A percentile compares a stretch with the other conserved stretches of the same genome.
phyloP scores from a whole-genome alignment of 768 basidiomycete species.

The Amanita brunnescens region DNA sequence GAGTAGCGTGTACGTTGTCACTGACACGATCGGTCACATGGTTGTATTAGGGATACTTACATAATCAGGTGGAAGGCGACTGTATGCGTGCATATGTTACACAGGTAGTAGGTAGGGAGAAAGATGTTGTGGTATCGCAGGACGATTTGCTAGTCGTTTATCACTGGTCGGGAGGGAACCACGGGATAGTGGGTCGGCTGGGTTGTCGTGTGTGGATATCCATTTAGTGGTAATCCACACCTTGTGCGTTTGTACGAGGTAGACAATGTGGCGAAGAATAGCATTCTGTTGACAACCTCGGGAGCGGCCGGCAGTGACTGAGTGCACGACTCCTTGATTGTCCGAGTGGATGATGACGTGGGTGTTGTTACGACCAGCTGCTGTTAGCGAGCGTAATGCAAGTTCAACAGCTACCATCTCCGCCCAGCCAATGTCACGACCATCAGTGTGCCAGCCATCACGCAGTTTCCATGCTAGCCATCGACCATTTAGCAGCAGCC shows the following conservation, averaged over 20 bases:
- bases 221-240: slow-evolving; percentile 20
- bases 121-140: background rate
- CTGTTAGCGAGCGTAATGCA: slow-evolving; percentile 19
- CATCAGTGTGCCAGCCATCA: slow-evolving; percentile 17
- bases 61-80: no score
- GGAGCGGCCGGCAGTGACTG: slow-evolving; percentile 18
- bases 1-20: no score
- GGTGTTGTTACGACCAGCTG: slow-evolving; percentile 10
- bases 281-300: slow-evolving; percentile 21
- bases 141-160: background rate
- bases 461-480: slow-evolving; percentile 29
- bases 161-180: slow-evolving; percentile 5
- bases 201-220: slow-evolving; percentile 16
- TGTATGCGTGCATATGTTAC: background rate
- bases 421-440: slow-evolving; percentile 30
- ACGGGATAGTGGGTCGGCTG: slow-evolving; percentile 17
- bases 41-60: no score
- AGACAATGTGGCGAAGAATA: slow-evolving; percentile 19
- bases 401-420: slow-evolving; percentile 34
- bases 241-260: slow-evolving; percentile 12
- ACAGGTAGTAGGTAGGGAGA: background rate
- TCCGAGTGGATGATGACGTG: slow-evolving; percentile 27
- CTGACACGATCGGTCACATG: no score
- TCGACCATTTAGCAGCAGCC: slow-evolving; percentile 18
- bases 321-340: slow-evolving; percentile 25